Base-by-base conservation (phyloP, 148 eudicot species). In the Rhododendron ovatum region DNA sequence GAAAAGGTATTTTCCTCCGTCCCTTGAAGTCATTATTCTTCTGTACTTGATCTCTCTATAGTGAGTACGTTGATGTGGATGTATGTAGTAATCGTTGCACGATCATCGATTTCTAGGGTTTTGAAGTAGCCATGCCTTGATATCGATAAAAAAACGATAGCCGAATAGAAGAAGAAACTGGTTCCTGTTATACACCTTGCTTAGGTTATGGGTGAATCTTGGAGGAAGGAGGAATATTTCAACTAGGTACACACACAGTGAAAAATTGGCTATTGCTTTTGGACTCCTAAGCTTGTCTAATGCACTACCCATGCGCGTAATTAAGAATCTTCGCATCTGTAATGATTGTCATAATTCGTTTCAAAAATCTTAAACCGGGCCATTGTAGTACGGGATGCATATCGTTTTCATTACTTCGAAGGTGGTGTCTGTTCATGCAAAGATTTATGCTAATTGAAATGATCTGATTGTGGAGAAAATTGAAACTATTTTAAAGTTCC, bases 251-350 rank as follows among this genome's bases (percentile, higher is more conserved):
- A 88, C 92, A 87, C 98, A 96, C n/a, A n/a, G 98, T 90, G 78
- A 17, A 17, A 75, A 75, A 15, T 37, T 69, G 75, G 35, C 41
- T 37, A 37, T 75, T 75, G 22, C 96, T 85, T 94, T 89, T 89
- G 98, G 98, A 79, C 92, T 96, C 67, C 82, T 96, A 55, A 91
- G 92, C 86, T 89, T 92, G 86, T 86, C 98, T 51, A 48, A 84
- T 86, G 57, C 91, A 45, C 86, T 91, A 75, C 97, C 98, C 47
- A 43, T 94, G 61, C 90, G 84, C n/a, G 96, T 96, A 63, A 93
- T 95, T 90, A 96, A 96, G 89, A 96, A 96, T 90, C 95, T 96
- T 48, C 96, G 98, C 3, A 93, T 95, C 18, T 96, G 99, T 90
- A 91, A 86, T 45, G 99, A 96, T 90, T 96, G 99, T 86, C 99